Base-by-base conservation (phyloP, 352 stramenopile genomes). In the Globisporangium nagaii region DNA sequence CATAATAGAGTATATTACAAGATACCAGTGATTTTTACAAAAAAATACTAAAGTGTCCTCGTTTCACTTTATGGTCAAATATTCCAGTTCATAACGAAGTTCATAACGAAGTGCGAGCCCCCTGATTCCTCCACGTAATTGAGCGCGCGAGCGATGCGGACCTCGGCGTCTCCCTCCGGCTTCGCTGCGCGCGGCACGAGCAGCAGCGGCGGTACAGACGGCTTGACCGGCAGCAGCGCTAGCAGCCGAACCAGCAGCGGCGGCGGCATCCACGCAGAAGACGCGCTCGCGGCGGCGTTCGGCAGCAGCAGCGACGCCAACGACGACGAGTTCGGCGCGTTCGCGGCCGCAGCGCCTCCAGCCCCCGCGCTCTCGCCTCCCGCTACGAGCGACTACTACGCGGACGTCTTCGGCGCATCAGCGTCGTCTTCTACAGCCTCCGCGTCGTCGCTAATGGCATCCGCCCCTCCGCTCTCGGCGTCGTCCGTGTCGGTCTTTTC, bases 241-340 rank as follows among this genome's bases (percentile, higher is more conserved):
- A 25, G 27, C 41, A 59, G 41, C 17, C 24, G 15, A 22, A 49
- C 35, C 10, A 42, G 20, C 51, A 58, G 31, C 27, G 12, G n/a
- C 9, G 34, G 20, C 9, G 25, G 7, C 2, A 34, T n/a, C n/a
- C n/a, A 15, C 24, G 24, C 41, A 34, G 50, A 7, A n/a, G 37
- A 27, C 13, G 27, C 27, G 25, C 25, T 47, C 25, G 7, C 35
- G 13, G n/a, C 49, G 15, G 27, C 44, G 12, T 40, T 60, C 28
- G 35, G 9, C 40, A 32, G 12, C 46, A 36, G 13, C 6, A 25
- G 52, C 35, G 64, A 53, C 30, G 45, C n/a, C n/a, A n/a, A 47
- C 34, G 49, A 63, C 37, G 68, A 70, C 40, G 71, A 70, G 13
- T 79, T 81, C 42, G 58, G 66, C 30, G 65, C 62, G n/a, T 84